Evolutionary conservation across 257 asterid genomes (phyloP).

Genomic region (Nicotiana knightiana): DNA sequence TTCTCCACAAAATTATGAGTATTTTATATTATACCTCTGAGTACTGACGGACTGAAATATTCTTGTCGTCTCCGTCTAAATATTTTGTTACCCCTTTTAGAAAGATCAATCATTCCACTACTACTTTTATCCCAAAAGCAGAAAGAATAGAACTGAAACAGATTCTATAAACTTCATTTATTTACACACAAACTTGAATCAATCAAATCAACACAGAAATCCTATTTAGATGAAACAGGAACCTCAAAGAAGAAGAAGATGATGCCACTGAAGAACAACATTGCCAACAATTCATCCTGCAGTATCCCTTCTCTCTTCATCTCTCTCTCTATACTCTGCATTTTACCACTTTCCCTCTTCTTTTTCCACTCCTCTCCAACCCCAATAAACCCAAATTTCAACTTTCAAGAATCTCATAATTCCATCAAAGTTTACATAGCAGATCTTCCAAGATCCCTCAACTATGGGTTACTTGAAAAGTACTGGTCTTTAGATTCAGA

Average conservation of each 20-base stretch:
- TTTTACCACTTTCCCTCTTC: slow-evolving; percentile 34
- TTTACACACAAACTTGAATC: too few species aligned
- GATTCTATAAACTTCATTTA: too few species aligned
- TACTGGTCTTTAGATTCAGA: slow-evolving; percentile 70
- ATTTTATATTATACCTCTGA: too few species aligned
- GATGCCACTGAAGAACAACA: slow-evolving; percentile 12
- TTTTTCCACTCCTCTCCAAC: slow-evolving; percentile 30
- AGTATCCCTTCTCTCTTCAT: slow-evolving; percentile 50
- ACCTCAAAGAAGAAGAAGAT: background rate
- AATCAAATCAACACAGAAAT: too few species aligned
- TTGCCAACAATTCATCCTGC: background rate
- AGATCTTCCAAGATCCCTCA: slow-evolving; percentile 84
- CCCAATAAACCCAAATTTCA: slow-evolving; percentile 25
- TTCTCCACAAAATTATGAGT: too few species aligned
- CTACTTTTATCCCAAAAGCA: too few species aligned
- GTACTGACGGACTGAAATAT: too few species aligned
- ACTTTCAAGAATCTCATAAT: slow-evolving; percentile 23
- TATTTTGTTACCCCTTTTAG: too few species aligned
- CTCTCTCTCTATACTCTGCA: slow-evolving; percentile 31
- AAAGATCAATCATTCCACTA: too few species aligned
- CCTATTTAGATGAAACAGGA: too few species aligned
- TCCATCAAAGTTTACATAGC: slow-evolving; percentile 59
- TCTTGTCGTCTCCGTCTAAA: too few species aligned
- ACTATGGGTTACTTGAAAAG: slow-evolving; percentile 66
- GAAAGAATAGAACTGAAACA: too few species aligned